A percentile compares a stretch with the other conserved stretches of the same genome.
phyloP scores from a whole-genome alignment of 2,329 filamentous ascomycete genomes.

The Pezicula radicicola region DNA sequence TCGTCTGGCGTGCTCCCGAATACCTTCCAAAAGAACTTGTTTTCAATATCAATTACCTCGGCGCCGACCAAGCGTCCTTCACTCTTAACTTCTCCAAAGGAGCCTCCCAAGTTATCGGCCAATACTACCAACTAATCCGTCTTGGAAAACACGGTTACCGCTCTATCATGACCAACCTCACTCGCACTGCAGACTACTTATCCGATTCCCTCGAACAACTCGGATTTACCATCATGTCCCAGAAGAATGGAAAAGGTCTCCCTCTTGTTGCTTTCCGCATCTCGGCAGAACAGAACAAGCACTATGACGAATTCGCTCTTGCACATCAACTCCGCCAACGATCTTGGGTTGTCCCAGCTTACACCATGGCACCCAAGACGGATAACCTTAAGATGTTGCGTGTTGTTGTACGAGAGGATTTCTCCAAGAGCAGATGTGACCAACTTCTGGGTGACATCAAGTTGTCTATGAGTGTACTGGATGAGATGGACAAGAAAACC shows the following conservation, averaged over 20 bases:
- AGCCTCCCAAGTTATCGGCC: conserved; percentile 89
- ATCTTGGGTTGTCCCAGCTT: conserved; percentile 92
- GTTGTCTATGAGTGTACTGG: conserved; percentile 68
- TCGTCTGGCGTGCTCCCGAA: conserved; percentile 81
- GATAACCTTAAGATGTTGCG: conserved; percentile 85
- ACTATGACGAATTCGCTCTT: conserved; percentile 72
- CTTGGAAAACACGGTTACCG: conserved; percentile 91
- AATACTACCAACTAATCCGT: conserved; percentile 96
- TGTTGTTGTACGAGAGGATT: conserved; percentile 90
- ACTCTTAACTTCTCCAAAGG: conserved; percentile 98
- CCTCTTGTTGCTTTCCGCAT: conserved; percentile 90
- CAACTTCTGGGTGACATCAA: conserved; percentile 75
- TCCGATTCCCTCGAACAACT: conserved; percentile 67
- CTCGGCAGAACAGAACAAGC: conserved; percentile 47
- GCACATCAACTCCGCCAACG: conserved; percentile 84
- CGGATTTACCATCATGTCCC: conserved; percentile 86
- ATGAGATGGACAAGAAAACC: conserved; percentile 69
- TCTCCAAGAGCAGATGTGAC: conserved; percentile 79
- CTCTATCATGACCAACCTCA: conserved; percentile 92
- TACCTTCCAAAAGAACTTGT: conserved; percentile 84
- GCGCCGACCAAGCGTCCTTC: conserved; percentile 91
- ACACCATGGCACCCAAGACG: conserved; percentile 93
- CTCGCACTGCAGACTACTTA: conserved; percentile 85
- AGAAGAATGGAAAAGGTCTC: conserved; percentile 72
- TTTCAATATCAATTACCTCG: conserved; percentile 99